Conservation (phyloP, 2,329 filamentous ascomycete species). For the Akanthomyces muscarius region DNA sequence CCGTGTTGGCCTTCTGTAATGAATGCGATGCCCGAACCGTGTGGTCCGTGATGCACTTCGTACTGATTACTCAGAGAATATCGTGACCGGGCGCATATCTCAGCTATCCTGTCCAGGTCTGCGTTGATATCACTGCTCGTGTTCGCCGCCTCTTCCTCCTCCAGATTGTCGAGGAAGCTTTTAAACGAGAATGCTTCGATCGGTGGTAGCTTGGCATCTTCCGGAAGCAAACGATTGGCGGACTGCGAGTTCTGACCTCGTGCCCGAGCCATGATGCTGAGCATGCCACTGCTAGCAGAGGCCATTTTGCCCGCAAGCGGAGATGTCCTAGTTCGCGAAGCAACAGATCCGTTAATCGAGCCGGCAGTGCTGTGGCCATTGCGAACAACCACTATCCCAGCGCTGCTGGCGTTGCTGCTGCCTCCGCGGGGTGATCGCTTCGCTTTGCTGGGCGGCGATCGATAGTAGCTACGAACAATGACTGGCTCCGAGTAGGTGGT, state of each 20-base stretch:
- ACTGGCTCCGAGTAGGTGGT: conserved; percentile 63
- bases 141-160: conserved; percentile 33
- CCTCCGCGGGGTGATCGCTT: conserved; percentile 25
- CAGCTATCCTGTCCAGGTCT: conserved; percentile 61
- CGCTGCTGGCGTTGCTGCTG: conserved; percentile 26
- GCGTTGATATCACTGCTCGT: conserved; percentile 46
- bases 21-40: conserved; percentile 54
- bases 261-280: conserved; percentile 32
- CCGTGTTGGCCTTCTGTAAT: conserved; percentile 27
- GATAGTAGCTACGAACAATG: conserved; percentile 60
- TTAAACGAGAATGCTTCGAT: conserved; percentile 63
- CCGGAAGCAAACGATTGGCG: conserved; percentile 16
- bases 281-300: conserved; percentile 38
- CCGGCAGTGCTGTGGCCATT: conserved; percentile 8
- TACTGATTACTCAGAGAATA: conserved; percentile 66
- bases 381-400: conserved; percentile 26
- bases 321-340: conserved; percentile 27
- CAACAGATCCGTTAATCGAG: conserved; percentile 23
- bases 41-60: conserved; percentile 60
- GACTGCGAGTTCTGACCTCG: not conserved
- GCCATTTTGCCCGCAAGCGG: conserved; percentile 32
- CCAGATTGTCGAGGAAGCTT: conserved; percentile 56
- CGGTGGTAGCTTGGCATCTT: conserved; percentile 51
- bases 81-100: conserved; percentile 61
- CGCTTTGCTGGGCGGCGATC: conserved; percentile 32